Percentiles rank a stretch among this genome's conserved stretches.
Conservation (phyloP, 1,284 basidiomycete species). For the Ustilago shanxiensis region DNA sequence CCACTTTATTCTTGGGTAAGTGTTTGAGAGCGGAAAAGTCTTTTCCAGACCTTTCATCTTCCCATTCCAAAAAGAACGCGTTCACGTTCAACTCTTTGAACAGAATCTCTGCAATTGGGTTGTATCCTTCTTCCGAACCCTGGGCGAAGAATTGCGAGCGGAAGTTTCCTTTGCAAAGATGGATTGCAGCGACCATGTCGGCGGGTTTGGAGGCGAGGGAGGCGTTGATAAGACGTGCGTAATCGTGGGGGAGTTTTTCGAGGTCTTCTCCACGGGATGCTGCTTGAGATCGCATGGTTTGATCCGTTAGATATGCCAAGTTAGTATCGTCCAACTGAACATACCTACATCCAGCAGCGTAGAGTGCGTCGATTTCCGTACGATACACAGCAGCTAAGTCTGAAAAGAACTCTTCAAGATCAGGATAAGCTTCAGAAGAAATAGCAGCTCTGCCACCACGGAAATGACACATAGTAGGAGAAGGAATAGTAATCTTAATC, state of each 20-base stretch:
- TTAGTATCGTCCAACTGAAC: slow-evolving; percentile 77
- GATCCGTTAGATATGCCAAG: slow-evolving; percentile 69
- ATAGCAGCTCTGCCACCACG: slow-evolving; percentile 56
- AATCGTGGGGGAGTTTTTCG: slow-evolving; percentile 42
- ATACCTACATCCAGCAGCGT: slow-evolving; percentile 79
- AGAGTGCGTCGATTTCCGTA: slow-evolving; percentile 79
- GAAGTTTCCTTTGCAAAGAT: slow-evolving; percentile 85
- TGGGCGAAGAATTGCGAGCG: slow-evolving; percentile 68
- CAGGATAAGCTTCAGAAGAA: slow-evolving; percentile 74
- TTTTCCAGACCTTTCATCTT: slow-evolving; percentile 80
- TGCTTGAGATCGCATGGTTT: slow-evolving; percentile 47
- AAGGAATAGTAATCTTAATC: slow-evolving; percentile 81
- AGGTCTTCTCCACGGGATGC: slow-evolving; percentile 51
- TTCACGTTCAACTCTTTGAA: slow-evolving; percentile 82
- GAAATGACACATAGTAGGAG: slow-evolving; percentile 72
- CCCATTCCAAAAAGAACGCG: slow-evolving; percentile 81
- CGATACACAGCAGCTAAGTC: slow-evolving; percentile 80
- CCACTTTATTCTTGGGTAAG: slow-evolving; percentile 78
- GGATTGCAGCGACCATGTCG: slow-evolving; percentile 79
- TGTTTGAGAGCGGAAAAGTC: slow-evolving; percentile 70
- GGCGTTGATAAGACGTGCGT: slow-evolving; percentile 71
- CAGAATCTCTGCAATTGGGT: slow-evolving; percentile 77
- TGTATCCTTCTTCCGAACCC: slow-evolving; percentile 80
- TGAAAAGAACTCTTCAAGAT: slow-evolving; percentile 80
- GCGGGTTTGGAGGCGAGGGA: slow-evolving; percentile 75